phyloP scores from a whole-genome alignment of 306 rosid genomes.

The Pterocarpus santalinus region DNA sequence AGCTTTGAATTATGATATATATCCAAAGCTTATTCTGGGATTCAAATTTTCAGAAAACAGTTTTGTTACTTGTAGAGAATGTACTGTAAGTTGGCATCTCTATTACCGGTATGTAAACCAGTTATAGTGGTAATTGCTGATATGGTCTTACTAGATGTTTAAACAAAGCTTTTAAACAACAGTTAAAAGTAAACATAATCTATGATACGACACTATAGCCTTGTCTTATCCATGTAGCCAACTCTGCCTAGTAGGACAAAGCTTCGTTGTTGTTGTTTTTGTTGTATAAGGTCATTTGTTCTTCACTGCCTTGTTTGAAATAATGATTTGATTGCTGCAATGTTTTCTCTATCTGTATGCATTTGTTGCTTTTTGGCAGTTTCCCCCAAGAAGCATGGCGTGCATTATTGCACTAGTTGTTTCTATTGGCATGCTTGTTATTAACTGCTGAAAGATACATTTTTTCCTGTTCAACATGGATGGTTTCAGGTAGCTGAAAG shows the following conservation, averaged over 20 bases:
- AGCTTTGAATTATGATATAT: not conserved
- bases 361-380: not conserved
- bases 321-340: not conserved
- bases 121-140: not conserved
- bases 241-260: too few species aligned
- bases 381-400: not conserved
- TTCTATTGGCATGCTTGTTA: conserved; percentile 28
- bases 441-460: not conserved
- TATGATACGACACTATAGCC: too few species aligned
- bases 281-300: not conserved
- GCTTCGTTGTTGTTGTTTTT: too few species aligned
- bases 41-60: not conserved
- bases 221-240: too few species aligned
- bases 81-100: conserved; percentile 1
- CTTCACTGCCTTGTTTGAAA: not conserved
- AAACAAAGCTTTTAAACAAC: not conserved
- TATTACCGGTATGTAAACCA: conserved; percentile 10
- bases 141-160: not conserved
- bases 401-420: conserved; percentile 11
- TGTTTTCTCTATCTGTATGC: not conserved
- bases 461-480: conserved; percentile 8
- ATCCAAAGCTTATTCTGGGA: not conserved
- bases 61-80: conserved; percentile 12
- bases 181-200: too few species aligned
- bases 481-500: conserved; percentile 92